Percentiles rank a stretch among this genome's conserved stretches.
Conservation (phyloP, 2,329 filamentous ascomycete genomes). For the Monosporascus sp. region DNA sequence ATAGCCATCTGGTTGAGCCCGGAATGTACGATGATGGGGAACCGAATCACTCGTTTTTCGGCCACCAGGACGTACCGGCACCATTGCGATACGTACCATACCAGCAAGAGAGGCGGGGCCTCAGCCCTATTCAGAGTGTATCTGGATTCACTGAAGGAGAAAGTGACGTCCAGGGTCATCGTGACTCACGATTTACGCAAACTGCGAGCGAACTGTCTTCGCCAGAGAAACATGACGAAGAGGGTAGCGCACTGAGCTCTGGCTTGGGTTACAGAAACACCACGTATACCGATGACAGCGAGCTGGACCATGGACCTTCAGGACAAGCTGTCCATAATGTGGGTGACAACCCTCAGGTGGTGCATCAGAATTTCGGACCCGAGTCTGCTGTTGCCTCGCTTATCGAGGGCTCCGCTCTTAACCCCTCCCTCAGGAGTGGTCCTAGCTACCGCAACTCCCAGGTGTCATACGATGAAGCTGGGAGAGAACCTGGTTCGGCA, state of each 20-base stretch:
- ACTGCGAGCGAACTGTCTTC: constrained; percentile 52
- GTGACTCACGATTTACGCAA: constrained; percentile 50
- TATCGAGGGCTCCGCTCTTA: constrained; percentile 65
- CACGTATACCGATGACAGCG: constrained; percentile 46
- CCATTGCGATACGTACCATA: constrained; percentile 64
- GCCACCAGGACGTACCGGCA: constrained; percentile 57
- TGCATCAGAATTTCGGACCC: constrained; percentile 66
- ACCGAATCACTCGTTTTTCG: constrained; percentile 44
- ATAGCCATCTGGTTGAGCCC: constrained; percentile 28
- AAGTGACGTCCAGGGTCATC: constrained; percentile 50
- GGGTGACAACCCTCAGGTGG: constrained; percentile 69
- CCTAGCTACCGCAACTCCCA: constrained; percentile 42
- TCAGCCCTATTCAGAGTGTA: constrained; percentile 90
- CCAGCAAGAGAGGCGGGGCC: constrained; percentile 60
- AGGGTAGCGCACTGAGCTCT: constrained; percentile 46
- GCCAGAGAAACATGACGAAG: constrained; percentile 58
- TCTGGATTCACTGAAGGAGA: constrained; percentile 76
- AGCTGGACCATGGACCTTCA: constrained; percentile 54
- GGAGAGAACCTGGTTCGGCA: constrained; percentile 17
- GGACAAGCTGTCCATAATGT: constrained; percentile 67
- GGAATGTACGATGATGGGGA: constrained; percentile 35
- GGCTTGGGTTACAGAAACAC: constrained; percentile 50
- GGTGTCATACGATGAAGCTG: constrained; percentile 22
- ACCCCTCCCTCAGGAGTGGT: constrained; percentile 62
- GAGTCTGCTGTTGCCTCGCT: constrained; percentile 90